Percentiles rank a stretch among this genome's conserved stretches.
These are phyloP conservation scores for Gloeostereum incarnatum DNA, from an alignment of 768 basidiomycete genomes.

Conservation along the genomic window DNA sequence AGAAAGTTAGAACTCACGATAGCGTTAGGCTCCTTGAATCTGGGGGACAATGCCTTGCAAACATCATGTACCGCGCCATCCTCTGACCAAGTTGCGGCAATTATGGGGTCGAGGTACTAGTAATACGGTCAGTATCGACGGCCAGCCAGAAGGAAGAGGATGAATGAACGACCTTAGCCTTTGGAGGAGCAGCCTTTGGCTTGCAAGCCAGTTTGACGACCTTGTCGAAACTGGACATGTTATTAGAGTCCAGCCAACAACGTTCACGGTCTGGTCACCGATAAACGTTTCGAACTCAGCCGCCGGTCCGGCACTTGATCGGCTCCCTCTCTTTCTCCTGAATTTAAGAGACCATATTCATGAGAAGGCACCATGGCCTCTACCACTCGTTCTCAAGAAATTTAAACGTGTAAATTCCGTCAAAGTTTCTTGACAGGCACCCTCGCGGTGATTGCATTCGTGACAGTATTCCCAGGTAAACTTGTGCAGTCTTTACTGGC, in stretches of 20 bases:
- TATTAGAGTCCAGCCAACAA: no score
- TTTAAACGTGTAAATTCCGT: no score
- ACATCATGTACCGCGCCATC: slow-evolving; percentile 92
- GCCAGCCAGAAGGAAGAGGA: slow-evolving; percentile 4
- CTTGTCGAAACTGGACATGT: slow-evolving; percentile 80
- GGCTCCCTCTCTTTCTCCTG: slow-evolving; percentile 4
- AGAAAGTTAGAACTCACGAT: slow-evolving; percentile 46
- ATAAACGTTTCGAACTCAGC: no score
- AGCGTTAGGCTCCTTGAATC: slow-evolving; percentile 86
- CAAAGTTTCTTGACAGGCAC: no score
- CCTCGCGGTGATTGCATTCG: no score
- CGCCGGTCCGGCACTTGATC: background rate
- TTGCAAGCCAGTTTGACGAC: slow-evolving; percentile 95
- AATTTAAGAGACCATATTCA: no score
- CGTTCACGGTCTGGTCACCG: no score
- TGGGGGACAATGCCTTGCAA: slow-evolving; percentile 76
- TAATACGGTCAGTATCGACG: slow-evolving; percentile 6
- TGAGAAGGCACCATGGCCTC: no score
- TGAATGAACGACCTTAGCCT: slow-evolving; percentile 75
- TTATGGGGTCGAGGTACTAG: slow-evolving; percentile 94
- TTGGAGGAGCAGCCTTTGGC: slow-evolving; percentile 92
- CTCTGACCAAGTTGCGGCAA: slow-evolving; percentile 94
- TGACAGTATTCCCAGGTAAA: no score
- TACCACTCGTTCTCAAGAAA: no score
- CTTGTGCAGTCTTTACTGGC: no score